These are phyloP conservation scores for Cichorium intybus DNA, from an alignment of 140 eudicot genomes.

Conservation along the genomic window DNA sequence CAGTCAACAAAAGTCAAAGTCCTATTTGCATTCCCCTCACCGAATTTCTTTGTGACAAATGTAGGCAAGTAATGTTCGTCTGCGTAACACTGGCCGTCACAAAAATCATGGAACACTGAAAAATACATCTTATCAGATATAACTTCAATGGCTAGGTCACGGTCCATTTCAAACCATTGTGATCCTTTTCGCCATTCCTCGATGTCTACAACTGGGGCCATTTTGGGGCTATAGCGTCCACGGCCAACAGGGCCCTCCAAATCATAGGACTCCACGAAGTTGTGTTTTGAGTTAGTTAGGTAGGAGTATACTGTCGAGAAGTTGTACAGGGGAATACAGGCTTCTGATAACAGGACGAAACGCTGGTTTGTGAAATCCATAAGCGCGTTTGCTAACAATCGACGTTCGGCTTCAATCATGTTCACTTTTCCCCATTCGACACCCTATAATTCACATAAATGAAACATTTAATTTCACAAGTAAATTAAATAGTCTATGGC, in stretches of 20 bases:
- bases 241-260: slow-evolving; percentile 57
- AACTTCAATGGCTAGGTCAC: slow-evolving; percentile 60
- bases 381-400: slow-evolving; percentile 72
- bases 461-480: too few relatives aligned
- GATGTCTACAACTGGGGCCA: slow-evolving; percentile 47
- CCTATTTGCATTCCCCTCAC: slow-evolving; percentile 44
- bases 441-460: slow-evolving; percentile 39
- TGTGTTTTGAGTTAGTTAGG: slow-evolving; percentile 50
- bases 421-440: slow-evolving; percentile 76
- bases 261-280: slow-evolving; percentile 65
- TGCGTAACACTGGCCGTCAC: slow-evolving; percentile 56
- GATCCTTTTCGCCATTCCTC: slow-evolving; percentile 74
- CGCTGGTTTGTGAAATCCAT: slow-evolving; percentile 70
- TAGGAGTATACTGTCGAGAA: slow-evolving; percentile 63
- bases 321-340: slow-evolving; percentile 73
- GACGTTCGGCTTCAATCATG: slow-evolving; percentile 84
- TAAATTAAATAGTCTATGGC: background rate
- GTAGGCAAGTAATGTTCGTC: slow-evolving; percentile 89
- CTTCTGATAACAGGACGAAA: slow-evolving; percentile 68
- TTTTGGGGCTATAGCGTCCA: slow-evolving; percentile 53
- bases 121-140: slow-evolving; percentile 54
- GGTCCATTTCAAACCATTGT: slow-evolving; percentile 55
- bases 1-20: slow-evolving; percentile 72
- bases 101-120: slow-evolving; percentile 48
- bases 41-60: slow-evolving; percentile 44